Evolutionary conservation across 176 grass and related monocot genomes (phyloP).

Genomic region (Eragrostis nindensis): DNA sequence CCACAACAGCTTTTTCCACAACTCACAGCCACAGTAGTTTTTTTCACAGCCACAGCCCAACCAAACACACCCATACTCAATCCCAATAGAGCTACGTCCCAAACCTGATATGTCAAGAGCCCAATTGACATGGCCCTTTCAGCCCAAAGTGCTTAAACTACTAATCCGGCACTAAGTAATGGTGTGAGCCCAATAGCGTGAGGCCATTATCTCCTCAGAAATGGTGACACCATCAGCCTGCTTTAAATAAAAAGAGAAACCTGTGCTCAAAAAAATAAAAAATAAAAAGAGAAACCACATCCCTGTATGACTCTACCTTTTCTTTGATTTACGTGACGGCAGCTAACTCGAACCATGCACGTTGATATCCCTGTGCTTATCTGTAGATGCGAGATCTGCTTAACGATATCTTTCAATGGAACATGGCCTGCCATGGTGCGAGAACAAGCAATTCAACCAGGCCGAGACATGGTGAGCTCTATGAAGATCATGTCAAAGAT

Average conservation of each 20-base stretch:
- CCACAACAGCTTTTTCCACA: no score
- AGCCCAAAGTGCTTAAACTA: not conserved
- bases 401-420: not conserved
- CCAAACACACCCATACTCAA: no score
- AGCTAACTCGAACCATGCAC: slow-evolving; percentile 31
- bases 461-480: not conserved
- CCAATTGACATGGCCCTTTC: not conserved
- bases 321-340: slow-evolving; percentile 7
- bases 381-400: not conserved
- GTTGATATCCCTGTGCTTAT: slow-evolving; percentile 11
- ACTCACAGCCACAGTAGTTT: no score
- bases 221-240: not conserved
- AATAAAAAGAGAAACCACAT: no score
- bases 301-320: not conserved
- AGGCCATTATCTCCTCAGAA: not conserved
- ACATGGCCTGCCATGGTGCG: slow-evolving; percentile 7
- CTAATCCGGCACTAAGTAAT: not conserved
- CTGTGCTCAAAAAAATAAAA: no score
- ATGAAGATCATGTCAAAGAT: slow-evolving; percentile 24
- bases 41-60: no score
- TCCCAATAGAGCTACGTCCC: no score
- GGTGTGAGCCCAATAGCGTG: no score
- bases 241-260: slow-evolving; percentile 1
- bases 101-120: not conserved
- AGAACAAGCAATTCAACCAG: slow-evolving; percentile 1